phyloP scores from a whole-genome alignment of 345 rosid genomes.

The Diplotaxis tenuifolia region DNA sequence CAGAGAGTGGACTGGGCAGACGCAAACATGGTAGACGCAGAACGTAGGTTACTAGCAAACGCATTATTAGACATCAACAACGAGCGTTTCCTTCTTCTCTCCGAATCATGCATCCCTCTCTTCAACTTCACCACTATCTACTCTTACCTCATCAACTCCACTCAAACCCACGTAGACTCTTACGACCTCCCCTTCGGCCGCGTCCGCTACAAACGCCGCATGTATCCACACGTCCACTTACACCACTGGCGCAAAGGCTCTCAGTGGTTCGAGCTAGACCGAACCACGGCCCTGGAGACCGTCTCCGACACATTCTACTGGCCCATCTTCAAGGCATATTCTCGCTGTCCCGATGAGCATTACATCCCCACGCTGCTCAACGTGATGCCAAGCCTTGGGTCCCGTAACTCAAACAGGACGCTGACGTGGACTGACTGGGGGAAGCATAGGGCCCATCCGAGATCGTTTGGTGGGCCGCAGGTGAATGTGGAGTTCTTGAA shows the following conservation, averaged over 20 bases:
- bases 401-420: conserved; percentile 56
- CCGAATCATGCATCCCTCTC: conserved; percentile 82
- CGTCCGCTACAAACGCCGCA: conserved; percentile 50
- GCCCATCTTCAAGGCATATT: conserved; percentile 47
- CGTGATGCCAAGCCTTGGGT: conserved; percentile 31
- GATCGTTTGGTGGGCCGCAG: conserved; percentile 36
- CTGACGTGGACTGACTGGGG: conserved; percentile 85
- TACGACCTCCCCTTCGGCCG: conserved; percentile 60
- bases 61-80: conserved; percentile 66
- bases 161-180: conserved; percentile 47
- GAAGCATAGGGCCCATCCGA: conserved; percentile 61
- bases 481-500: conserved; percentile 54
- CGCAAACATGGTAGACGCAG: conserved; percentile 80
- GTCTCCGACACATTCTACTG: conserved; percentile 61
- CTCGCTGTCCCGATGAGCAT: conserved; percentile 75
- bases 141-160: conserved; percentile 55
- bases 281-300: conserved; percentile 54
- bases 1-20: conserved; percentile 76
- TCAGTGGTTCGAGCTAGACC: conserved; percentile 80
- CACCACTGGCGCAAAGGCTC: conserved; percentile 79
- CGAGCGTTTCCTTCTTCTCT: conserved; percentile 72
- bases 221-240: conserved; percentile 53
- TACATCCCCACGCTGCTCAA: conserved; percentile 63
- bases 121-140: conserved; percentile 68
- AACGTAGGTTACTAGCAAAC: conserved; percentile 72